Evolutionary conservation across 768 basidiomycete species (phyloP).

Genomic region (Collybia nuda): DNA sequence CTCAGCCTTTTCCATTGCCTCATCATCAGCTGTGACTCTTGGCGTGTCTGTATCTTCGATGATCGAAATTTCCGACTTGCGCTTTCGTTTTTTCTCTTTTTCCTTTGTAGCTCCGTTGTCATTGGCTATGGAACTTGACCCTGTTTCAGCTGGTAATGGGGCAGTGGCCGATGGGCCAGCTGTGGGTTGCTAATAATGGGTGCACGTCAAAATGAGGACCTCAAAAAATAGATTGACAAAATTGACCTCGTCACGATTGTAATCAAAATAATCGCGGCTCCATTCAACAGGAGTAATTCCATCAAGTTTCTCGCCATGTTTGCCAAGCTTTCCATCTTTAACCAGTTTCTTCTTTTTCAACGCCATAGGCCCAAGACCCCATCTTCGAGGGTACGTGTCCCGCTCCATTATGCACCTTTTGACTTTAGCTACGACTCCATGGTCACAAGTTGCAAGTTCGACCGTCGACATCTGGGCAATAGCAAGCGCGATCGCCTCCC

Average conservation of each 20-base stretch:
- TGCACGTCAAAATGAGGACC: conserved; percentile 10
- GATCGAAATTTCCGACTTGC: conserved; percentile 62
- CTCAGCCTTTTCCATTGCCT: conserved; percentile 52
- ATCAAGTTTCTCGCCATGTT: conserved; percentile 87
- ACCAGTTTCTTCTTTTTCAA: conserved; percentile 98
- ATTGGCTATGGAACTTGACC: conserved; percentile 17
- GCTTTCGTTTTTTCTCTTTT: conserved; percentile 86
- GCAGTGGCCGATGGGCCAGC: conserved; percentile 34
- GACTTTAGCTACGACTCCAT: conserved; percentile 98
- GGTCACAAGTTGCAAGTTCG: conserved; percentile 96
- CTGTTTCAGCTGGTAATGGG: conserved; percentile 14
- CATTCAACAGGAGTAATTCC: conserved; percentile 89
- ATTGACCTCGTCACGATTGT: conserved; percentile 61
- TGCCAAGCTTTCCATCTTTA: conserved; percentile 96
- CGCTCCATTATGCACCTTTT: conserved; percentile 99
- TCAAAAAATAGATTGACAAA: conserved; percentile 7
- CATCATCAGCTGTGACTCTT: conserved; percentile 36
- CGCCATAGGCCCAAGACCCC: conserved; percentile 98
- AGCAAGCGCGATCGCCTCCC: conserved; percentile 92
- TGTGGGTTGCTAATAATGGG: conserved; percentile 26
- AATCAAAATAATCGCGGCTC: conserved; percentile 93
- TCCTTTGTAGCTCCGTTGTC: conserved; percentile 40
- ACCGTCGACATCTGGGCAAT: conserved; percentile 99
- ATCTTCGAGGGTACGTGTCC: conserved; percentile 95
- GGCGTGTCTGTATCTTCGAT: conserved; percentile 40